phyloP scores from a whole-genome alignment of 371 early-diverging fungal genomes.

The Circinella minor region DNA sequence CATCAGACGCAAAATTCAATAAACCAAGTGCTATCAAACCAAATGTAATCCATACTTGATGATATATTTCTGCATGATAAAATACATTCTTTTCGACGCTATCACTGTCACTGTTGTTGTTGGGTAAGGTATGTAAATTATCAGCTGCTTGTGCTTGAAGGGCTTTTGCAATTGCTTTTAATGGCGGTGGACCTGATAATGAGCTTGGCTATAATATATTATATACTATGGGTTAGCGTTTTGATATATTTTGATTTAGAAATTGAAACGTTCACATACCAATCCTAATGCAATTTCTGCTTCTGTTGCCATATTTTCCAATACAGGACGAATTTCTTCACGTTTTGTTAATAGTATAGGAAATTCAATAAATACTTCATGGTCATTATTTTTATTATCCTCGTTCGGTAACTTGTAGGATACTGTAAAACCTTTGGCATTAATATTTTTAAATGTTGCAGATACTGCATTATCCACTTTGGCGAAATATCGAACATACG shows the following conservation, averaged over 20 bases:
- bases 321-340: conserved; percentile 44
- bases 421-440: conserved; percentile 34
- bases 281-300: conserved; percentile 50
- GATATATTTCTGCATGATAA: conserved; percentile 17
- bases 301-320: conserved; percentile 55
- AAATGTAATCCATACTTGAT: conserved; percentile 10
- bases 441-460: conserved; percentile 46
- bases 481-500: conserved; percentile 49
- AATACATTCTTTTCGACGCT: conserved; percentile 38
- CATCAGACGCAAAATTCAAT: conserved; percentile 23
- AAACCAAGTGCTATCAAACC: conserved; percentile 20
- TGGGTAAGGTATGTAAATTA: conserved; percentile 27
- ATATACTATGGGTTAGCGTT: too few relatives aligned
- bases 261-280: conserved; percentile 22
- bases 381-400: conserved; percentile 13
- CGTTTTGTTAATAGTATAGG: conserved; percentile 39
- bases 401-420: conserved; percentile 25
- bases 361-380: conserved; percentile 31
- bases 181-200: conserved; percentile 40
- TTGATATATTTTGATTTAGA: too few relatives aligned
- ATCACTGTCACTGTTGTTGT: background rate
- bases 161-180: conserved; percentile 47
- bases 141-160: conserved; percentile 39
- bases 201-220: conserved; percentile 39
- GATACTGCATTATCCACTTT: conserved; percentile 36